These are phyloP conservation scores for Saccharomycopsis fibuligera DNA, from an alignment of 805 yeast species.

Conservation along the genomic window DNA sequence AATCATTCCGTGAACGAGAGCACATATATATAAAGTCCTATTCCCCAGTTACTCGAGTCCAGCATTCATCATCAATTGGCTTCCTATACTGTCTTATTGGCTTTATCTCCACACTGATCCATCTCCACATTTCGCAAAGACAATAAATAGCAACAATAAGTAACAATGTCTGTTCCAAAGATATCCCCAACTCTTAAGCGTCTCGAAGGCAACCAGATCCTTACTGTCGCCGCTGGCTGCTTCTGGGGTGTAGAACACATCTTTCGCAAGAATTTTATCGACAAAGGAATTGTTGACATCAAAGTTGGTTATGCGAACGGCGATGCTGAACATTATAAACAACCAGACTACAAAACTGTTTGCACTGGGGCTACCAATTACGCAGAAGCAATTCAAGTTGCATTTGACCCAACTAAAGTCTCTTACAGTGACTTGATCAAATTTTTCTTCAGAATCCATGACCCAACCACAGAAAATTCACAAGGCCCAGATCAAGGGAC, in stretches of 20 bases:
- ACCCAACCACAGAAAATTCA: conserved; percentile 75
- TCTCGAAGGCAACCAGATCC: conserved; percentile 43
- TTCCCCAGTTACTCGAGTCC: too few relatives aligned
- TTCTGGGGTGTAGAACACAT: conserved; percentile 90
- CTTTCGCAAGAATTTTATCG: conserved; percentile 60
- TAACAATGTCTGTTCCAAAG: conserved; percentile 19
- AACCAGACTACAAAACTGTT: conserved; percentile 52
- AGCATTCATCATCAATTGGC: too few relatives aligned
- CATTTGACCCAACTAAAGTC: conserved; percentile 68
- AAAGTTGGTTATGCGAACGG: conserved; percentile 94
- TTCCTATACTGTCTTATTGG: too few relatives aligned
- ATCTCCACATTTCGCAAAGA: too few relatives aligned
- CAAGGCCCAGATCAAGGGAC: conserved; percentile 91
- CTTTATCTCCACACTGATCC: too few relatives aligned
- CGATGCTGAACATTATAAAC: conserved; percentile 37
- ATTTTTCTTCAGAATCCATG: conserved; percentile 88
- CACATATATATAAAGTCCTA: too few relatives aligned
- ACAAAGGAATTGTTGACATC: conserved; percentile 62
- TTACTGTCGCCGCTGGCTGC: conserved; percentile 65
- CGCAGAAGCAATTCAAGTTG: conserved; percentile 80
- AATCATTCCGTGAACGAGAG: too few relatives aligned
- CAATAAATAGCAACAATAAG: too few relatives aligned
- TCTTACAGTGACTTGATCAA: conserved; percentile 58
- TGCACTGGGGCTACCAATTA: conserved; percentile 67
- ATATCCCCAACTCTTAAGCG: conserved; percentile 36